phyloP scores from a whole-genome alignment of 2,329 filamentous ascomycete species.

The Sarocladium oryzae region DNA sequence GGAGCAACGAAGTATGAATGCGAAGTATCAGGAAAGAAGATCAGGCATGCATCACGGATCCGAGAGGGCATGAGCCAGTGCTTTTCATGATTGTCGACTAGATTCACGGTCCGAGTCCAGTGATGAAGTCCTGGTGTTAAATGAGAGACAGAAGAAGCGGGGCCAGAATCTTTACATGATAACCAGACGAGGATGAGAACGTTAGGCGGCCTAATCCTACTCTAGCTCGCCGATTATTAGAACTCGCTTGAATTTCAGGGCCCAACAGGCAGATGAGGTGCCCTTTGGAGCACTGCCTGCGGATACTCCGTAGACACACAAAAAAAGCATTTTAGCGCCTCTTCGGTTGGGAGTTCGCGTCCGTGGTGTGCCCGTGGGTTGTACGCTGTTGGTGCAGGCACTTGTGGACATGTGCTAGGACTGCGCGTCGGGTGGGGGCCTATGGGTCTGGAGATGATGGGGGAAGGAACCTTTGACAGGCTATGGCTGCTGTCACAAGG shows the following conservation, averaged over 20 bases:
- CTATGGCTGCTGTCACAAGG: background rate
- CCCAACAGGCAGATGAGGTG: background rate
- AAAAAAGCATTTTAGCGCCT: too few species aligned
- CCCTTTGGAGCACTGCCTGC: too few species aligned
- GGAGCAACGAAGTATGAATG: background rate
- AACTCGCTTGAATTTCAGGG: too few species aligned
- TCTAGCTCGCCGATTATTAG: constrained; percentile 2
- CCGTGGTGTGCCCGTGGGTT: too few species aligned
- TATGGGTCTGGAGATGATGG: background rate
- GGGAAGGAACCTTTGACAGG: background rate
- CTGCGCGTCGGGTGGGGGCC: background rate
- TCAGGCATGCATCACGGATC: background rate
- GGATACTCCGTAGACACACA: too few species aligned
- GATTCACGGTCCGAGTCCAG: background rate
- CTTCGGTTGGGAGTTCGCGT: too few species aligned
- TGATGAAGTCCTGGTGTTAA: too few species aligned
- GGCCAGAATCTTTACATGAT: background rate
- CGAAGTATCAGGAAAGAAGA: background rate
- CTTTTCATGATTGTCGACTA: background rate
- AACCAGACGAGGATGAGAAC: background rate
- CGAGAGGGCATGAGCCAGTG: background rate
- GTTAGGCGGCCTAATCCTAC: background rate
- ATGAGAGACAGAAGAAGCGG: background rate
- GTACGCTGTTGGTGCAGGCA: background rate
- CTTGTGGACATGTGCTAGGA: background rate